Conservation (phyloP, 176 grass and related monocot species). For the Thinopyrum elongatum region DNA sequence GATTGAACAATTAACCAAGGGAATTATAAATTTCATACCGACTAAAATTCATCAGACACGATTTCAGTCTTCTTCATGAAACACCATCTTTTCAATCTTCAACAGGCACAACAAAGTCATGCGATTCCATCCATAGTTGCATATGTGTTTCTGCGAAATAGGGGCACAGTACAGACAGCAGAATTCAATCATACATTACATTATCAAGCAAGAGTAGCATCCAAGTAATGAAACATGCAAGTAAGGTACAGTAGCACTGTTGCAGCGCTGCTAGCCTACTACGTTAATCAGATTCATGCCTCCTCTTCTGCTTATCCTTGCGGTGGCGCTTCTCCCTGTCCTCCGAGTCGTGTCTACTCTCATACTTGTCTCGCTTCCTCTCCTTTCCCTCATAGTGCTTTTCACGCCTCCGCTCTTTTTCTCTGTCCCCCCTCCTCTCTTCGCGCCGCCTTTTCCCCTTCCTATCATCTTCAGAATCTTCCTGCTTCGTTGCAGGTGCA, state of each 20-base stretch:
- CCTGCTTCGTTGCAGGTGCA: conserved; percentile 33
- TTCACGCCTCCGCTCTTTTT: conserved; percentile 37
- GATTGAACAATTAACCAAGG: no score
- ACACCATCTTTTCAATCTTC: background rate
- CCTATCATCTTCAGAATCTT: conserved; percentile 52
- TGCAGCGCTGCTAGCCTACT: background rate
- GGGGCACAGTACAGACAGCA: background rate
- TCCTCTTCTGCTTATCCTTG: conserved; percentile 68
- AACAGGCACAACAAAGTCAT: background rate
- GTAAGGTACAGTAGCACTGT: background rate
- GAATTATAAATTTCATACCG: no score
- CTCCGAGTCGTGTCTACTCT: conserved; percentile 51
- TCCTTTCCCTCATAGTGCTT: conserved; percentile 41
- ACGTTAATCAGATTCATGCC: conserved; percentile 61
- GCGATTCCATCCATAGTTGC: background rate
- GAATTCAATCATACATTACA: conserved; percentile 10
- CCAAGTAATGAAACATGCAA: background rate
- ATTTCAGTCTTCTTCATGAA: background rate
- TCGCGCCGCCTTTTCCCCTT: conserved; percentile 50
- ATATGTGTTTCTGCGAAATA: background rate
- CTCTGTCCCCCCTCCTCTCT: conserved; percentile 45
- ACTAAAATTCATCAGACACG: background rate
- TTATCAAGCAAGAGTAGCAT: conserved; percentile 1
- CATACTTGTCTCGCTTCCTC: conserved; percentile 56
- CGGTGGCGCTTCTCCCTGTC: conserved; percentile 44